A percentile compares a stretch with the other conserved stretches of the same genome.
Conservation (phyloP, 2,329 filamentous ascomycete genomes). For the Cladophialophora yegresii region DNA sequence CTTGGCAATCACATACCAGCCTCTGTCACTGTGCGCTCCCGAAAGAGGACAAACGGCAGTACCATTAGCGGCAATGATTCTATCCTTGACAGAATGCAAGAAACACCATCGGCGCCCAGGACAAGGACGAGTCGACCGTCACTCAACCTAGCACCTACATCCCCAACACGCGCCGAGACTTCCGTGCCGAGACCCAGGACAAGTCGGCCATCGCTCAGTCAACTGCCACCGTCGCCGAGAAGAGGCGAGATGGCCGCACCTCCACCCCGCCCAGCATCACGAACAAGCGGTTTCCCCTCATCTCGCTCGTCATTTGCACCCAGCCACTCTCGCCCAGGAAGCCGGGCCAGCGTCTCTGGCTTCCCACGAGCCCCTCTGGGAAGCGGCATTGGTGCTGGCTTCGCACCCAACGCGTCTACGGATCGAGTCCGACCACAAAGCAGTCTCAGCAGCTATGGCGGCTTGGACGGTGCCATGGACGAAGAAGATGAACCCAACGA, state of each 20-base stretch:
- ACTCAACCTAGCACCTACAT: slow-evolving; percentile 57
- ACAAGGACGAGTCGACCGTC: slow-evolving; percentile 59
- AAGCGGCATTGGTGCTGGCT: slow-evolving; percentile 25
- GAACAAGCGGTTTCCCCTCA: slow-evolving; percentile 36
- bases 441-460: slow-evolving; percentile 33
- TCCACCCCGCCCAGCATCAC: slow-evolving; percentile 30
- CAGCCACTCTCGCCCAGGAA: slow-evolving; percentile 34
- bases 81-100: slow-evolving; percentile 36
- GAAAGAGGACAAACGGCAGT: slow-evolving; percentile 65
- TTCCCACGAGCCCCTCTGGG: slow-evolving; percentile 27
- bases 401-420: slow-evolving; percentile 37
- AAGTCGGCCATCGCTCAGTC: slow-evolving; percentile 62
- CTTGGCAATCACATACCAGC: slow-evolving; percentile 55
- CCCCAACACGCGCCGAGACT: slow-evolving; percentile 38
- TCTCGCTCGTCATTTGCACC: slow-evolving; percentile 32
- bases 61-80: slow-evolving; percentile 47
- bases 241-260: slow-evolving; percentile 35
- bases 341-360: slow-evolving; percentile 35
- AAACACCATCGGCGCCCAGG: slow-evolving; percentile 33
- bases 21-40: slow-evolving; percentile 64
- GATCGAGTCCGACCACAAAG: slow-evolving; percentile 37
- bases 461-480: slow-evolving; percentile 35
- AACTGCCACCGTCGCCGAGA: slow-evolving; percentile 53
- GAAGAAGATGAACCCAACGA: slow-evolving; percentile 27
- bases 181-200: slow-evolving; percentile 40